Percentiles rank a stretch among this genome's conserved stretches.
These are phyloP conservation scores for Cladosporium colombiae DNA, from an alignment of 2,329 filamentous ascomycete species.

Conservation along the genomic window DNA sequence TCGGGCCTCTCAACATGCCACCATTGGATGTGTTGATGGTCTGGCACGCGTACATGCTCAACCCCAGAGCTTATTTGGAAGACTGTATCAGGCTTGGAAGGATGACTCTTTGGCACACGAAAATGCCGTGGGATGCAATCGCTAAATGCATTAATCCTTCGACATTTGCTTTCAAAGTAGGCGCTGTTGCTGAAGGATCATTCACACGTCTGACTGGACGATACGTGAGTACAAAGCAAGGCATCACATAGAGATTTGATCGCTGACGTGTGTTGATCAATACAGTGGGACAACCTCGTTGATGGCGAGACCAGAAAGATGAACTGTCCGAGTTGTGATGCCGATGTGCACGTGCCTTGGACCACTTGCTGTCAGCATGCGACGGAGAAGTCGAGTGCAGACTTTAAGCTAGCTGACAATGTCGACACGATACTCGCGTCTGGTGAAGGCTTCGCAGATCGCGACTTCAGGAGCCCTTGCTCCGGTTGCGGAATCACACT, in stretches of 20 bases:
- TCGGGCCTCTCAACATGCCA: constrained; percentile 22
- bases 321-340: constrained; percentile 58
- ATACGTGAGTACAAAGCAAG: neutral
- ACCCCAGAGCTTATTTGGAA: constrained; percentile 72
- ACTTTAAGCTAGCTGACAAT: neutral
- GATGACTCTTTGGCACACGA: constrained; percentile 59
- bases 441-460: constrained; percentile 64
- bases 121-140: constrained; percentile 66
- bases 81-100: constrained; percentile 65
- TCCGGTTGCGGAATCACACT: constrained; percentile 52
- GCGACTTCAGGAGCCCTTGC: constrained; percentile 50
- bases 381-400: neutral
- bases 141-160: constrained; percentile 59
- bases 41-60: constrained; percentile 77
- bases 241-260: too few relatives aligned
- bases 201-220: constrained; percentile 54
- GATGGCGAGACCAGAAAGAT: constrained; percentile 54
- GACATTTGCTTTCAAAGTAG: constrained; percentile 57
- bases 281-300: constrained; percentile 60
- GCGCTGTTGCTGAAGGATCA: constrained; percentile 43
- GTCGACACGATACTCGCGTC: constrained; percentile 34
- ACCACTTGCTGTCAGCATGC: constrained; percentile 50
- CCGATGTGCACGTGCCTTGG: constrained; percentile 56
- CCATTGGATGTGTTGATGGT: constrained; percentile 72
- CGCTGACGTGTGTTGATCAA: neutral